Base-by-base conservation (phyloP, 768 basidiomycete genomes). In the Mrakia hoshinonis region DNA sequence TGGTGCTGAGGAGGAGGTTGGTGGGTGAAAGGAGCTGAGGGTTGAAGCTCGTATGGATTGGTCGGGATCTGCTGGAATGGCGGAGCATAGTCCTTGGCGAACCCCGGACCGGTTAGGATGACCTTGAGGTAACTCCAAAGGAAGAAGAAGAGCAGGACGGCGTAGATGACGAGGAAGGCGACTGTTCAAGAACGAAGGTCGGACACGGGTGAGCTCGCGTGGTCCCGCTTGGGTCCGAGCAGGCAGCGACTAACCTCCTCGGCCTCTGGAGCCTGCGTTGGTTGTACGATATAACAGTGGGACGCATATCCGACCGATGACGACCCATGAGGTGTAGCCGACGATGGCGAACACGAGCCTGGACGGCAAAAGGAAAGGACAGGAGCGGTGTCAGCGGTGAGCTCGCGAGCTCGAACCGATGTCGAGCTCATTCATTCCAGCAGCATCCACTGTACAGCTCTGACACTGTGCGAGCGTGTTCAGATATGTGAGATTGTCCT, bases 101-200 rank as follows among this genome's bases (percentile, higher is more conserved):
- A 55, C 3, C 72, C 72, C 11, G 72, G 67, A 15, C 48, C 47
- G 1, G 61, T 58, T 26, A 64, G 26, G 11, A 68, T 20, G 48
- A 68, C 63, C 49, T 68, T 68, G 29, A 62, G 11, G 38, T 73
- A 73, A 5, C 58, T 43, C 72, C 72, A 73, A 60, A 20, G 7
- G 29, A 68, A 73, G 26, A 68, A 38, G 24, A 51, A 46, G 1
- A 68, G 58, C 3, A 72, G 24, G 11, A 67, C 6, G 39, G 6
- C 22, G 36, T 49, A 72, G 31, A 67, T 24, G 34, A 62, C 46
- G 34, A 72, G 58, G 24, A 67, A 61, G 34, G 48, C 49, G 60
- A 68, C 71, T 72, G 43, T 2, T 3, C 20, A 26, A 18, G 36
- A 43, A 22, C 2, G 3, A 22, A 51, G 47, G 46, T 26, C 34